These are phyloP conservation scores for Populus ilicifolia DNA, from an alignment of 345 rosid species.

Conservation along the genomic window DNA sequence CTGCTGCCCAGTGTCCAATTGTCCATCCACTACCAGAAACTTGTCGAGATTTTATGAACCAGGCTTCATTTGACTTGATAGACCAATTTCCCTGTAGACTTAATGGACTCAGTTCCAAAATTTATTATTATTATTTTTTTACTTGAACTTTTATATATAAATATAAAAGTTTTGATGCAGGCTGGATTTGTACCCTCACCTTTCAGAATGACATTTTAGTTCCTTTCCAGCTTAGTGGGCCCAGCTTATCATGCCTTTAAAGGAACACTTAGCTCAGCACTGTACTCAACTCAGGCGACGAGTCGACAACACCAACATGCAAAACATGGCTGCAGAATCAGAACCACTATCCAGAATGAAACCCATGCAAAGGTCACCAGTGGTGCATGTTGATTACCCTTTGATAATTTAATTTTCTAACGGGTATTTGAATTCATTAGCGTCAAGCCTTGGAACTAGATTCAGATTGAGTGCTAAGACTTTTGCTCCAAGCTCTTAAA, in stretches of 20 bases:
- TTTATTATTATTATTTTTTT: too few relatives aligned
- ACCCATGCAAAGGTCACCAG: neutral
- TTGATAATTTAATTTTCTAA: neutral
- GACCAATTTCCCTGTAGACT: neutral
- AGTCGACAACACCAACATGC: neutral
- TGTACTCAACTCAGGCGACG: neutral
- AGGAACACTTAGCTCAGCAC: neutral
- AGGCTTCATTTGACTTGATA: neutral
- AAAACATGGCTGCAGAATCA: neutral
- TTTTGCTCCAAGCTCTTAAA: neutral
- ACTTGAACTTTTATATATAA: too few relatives aligned
- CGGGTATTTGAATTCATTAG: conserved; percentile 1
- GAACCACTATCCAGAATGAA: neutral
- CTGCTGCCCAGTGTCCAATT: neutral
- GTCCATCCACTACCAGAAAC: neutral
- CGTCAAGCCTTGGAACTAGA: neutral
- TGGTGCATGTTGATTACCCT: neutral
- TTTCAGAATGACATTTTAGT: neutral
- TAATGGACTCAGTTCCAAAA: too few relatives aligned
- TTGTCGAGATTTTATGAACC: neutral
- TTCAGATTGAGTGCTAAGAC: neutral
- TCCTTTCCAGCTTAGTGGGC: neutral
- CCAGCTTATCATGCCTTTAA: neutral
- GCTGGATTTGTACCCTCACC: neutral
- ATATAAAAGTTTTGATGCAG: neutral